Evolutionary conservation across 108 stramenopile genomes (phyloP).

Genomic region (Epipyxis sp.): DNA sequence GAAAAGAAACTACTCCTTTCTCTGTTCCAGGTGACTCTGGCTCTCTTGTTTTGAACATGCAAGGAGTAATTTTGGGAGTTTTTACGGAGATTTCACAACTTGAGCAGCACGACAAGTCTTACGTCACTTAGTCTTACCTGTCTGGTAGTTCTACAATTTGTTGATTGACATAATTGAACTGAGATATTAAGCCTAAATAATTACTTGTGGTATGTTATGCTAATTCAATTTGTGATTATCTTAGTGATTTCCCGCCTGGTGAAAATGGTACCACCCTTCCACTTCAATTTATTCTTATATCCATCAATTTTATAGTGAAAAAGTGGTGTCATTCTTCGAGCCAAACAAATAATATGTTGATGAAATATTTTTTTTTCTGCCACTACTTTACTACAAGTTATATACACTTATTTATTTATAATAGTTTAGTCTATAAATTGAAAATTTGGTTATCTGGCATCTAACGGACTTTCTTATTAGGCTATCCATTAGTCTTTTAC

Average conservation of each 20-base stretch:
- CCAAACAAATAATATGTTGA: too few relatives aligned
- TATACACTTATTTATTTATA: background rate
- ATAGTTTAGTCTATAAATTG: background rate
- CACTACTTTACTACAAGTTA: too few relatives aligned
- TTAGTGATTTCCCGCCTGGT: too few relatives aligned
- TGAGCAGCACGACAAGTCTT: too few relatives aligned
- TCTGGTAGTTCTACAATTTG: background rate
- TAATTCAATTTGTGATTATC: too few relatives aligned
- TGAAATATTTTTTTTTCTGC: too few relatives aligned
- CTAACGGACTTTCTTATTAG: background rate
- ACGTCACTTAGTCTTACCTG: too few relatives aligned
- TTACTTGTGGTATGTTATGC: background rate
- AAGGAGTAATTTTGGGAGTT: background rate
- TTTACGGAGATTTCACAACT: too few relatives aligned
- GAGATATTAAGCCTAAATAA: background rate
- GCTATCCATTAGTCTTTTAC: background rate
- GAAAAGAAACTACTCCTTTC: conserved; percentile 1
- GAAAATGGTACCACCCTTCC: too few relatives aligned
- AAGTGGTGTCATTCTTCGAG: too few relatives aligned
- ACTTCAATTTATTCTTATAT: too few relatives aligned
- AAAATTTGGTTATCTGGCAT: background rate
- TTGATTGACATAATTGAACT: background rate
- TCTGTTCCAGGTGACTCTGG: conserved; percentile 9
- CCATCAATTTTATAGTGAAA: too few relatives aligned
- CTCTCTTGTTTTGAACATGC: background rate